These are phyloP conservation scores for Pestalotiopsis sp. DNA, from an alignment of 2,329 filamentous ascomycete species.

Conservation along the genomic window DNA sequence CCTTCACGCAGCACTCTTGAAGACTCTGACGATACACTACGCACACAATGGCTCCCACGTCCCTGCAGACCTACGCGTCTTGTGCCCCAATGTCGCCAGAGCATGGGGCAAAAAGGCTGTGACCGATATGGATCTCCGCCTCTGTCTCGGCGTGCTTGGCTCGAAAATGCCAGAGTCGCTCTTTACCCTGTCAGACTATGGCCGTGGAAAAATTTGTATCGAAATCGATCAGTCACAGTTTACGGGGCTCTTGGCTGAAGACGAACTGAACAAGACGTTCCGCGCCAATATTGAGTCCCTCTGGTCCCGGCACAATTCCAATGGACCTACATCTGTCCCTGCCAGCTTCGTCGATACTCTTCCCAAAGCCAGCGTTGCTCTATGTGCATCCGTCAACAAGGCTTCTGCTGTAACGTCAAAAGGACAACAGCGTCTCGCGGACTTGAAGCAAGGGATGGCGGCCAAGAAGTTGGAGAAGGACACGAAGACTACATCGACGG, in stretches of 20 bases:
- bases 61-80: slow-evolving; percentile 64
- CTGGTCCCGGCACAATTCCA: slow-evolving; percentile 39
- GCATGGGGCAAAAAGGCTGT: slow-evolving; percentile 75
- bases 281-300: slow-evolving; percentile 49
- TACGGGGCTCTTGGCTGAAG: slow-evolving; percentile 47
- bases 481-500: slow-evolving; percentile 33
- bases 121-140: slow-evolving; percentile 65
- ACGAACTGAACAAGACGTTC: slow-evolving; percentile 57
- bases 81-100: slow-evolving; percentile 65
- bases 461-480: slow-evolving; percentile 52
- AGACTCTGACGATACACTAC: slow-evolving; percentile 68
- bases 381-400: slow-evolving; percentile 53
- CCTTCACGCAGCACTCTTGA: slow-evolving; percentile 69
- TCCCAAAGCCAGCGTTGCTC: slow-evolving; percentile 55
- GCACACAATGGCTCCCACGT: slow-evolving; percentile 67
- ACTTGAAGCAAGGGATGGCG: slow-evolving; percentile 65
- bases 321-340: slow-evolving; percentile 31
- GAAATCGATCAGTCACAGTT: slow-evolving; percentile 49
- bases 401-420: slow-evolving; percentile 62
- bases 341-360: slow-evolving; percentile 58
- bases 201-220: slow-evolving; percentile 54
- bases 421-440: slow-evolving; percentile 69
- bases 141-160: slow-evolving; percentile 66
- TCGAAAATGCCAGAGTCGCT: slow-evolving; percentile 31
- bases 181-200: slow-evolving; percentile 41